Conservation (phyloP, 768 basidiomycete genomes). For the Suillus subluteus region DNA sequence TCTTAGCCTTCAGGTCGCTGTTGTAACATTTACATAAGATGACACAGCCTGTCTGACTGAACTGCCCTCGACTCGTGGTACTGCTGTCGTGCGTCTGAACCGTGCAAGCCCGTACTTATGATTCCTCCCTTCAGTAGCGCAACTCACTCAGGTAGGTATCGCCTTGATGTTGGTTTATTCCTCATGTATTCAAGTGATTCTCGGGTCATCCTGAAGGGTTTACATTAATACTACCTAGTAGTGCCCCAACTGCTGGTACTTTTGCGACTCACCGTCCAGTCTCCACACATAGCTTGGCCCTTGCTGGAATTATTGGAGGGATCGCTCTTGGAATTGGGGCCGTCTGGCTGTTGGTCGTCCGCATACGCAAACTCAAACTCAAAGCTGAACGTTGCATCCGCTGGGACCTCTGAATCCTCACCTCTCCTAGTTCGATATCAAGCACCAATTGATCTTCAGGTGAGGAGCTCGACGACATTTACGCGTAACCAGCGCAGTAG, state of each 20-base stretch:
- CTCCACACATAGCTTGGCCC: not conserved
- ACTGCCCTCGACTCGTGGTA: not conserved
- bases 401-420: not conserved
- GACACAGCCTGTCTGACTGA: not conserved
- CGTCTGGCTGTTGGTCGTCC: not conserved
- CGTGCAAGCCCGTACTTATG: not conserved
- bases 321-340: not conserved
- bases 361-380: not conserved
- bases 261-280: too few species aligned
- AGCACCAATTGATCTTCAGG: not conserved
- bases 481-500: not conserved
- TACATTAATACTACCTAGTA: not conserved
- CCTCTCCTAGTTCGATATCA: conserved; percentile 1
- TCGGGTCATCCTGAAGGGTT: not conserved
- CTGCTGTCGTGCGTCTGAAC: not conserved
- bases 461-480: not conserved
- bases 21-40: not conserved
- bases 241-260: not conserved
- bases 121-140: not conserved
- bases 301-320: not conserved
- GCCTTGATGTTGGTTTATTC: not conserved
- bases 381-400: not conserved
- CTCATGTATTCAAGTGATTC: not conserved
- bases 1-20: not conserved
- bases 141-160: not conserved